A percentile compares a stretch with the other conserved stretches of the same genome.
Evolutionary conservation across 2,329 filamentous ascomycete species (phyloP).

Genomic region (Aureobasidium lini): DNA sequence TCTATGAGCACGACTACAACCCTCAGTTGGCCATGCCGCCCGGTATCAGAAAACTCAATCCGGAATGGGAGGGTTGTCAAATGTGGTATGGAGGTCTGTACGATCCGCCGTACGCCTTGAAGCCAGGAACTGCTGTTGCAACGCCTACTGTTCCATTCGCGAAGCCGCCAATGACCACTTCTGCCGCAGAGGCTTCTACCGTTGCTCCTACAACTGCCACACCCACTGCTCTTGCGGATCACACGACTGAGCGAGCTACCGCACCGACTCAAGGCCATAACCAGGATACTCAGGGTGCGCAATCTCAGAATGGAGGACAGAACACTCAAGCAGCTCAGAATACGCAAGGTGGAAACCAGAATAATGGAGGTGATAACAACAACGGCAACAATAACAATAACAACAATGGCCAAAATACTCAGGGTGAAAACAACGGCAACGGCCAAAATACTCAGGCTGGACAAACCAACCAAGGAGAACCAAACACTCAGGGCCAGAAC

Average conservation of each 20-base stretch:
- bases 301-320: not conserved
- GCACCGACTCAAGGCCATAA: not conserved
- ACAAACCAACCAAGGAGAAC: not conserved
- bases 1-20: constrained; percentile 21
- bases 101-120: constrained; percentile 22
- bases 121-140: constrained; percentile 16
- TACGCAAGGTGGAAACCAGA: not conserved
- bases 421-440: not conserved
- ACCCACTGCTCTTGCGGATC: constrained; percentile 16
- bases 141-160: constrained; percentile 16
- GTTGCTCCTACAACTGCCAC: constrained; percentile 15
- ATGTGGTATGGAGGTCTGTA: constrained; percentile 26
- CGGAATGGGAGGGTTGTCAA: constrained; percentile 22
- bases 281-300: not conserved
- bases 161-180: not conserved
- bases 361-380: not conserved
- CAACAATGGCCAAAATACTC: not conserved
- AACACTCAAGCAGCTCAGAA: not conserved
- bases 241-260: not conserved
- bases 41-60: constrained; percentile 20
- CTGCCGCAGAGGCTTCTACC: constrained; percentile 15
- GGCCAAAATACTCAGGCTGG: not conserved
- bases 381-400: not conserved
- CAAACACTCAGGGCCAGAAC: not conserved
- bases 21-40: constrained; percentile 25